A percentile compares a stretch with the other conserved stretches of the same genome.
phyloP scores from a whole-genome alignment of 1,284 basidiomycete species.

The Salmacisia buchloeana region DNA sequence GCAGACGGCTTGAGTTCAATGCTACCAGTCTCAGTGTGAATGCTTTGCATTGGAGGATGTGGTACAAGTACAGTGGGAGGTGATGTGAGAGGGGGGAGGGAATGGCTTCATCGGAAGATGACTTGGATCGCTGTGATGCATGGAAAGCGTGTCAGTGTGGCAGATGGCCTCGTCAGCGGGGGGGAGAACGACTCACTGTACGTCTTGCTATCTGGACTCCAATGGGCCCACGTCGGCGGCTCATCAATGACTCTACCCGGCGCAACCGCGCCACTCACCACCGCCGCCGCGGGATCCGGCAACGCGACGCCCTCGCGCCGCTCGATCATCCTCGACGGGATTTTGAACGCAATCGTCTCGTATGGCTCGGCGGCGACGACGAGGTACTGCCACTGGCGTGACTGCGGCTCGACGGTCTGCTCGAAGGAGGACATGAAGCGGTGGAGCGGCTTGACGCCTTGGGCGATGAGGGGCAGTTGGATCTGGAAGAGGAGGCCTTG shows the following conservation, averaged over 20 bases:
- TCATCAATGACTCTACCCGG: constrained; percentile 90
- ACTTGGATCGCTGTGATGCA: constrained; percentile 29
- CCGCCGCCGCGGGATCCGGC: background rate
- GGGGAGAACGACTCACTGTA: constrained; percentile 18
- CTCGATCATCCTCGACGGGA: too few relatives aligned
- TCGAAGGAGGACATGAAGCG: constrained; percentile 99
- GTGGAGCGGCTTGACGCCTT: constrained; percentile 74
- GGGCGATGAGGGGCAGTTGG: constrained; percentile 80
- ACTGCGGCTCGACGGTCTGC: constrained; percentile 82
- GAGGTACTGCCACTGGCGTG: constrained; percentile 92
- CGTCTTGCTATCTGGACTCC: constrained; percentile 41
- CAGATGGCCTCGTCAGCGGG: background rate
- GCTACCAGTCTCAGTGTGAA: background rate
- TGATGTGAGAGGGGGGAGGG: too few relatives aligned
- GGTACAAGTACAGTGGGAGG: too few relatives aligned
- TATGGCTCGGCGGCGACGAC: constrained; percentile 98
- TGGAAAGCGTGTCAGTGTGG: background rate
- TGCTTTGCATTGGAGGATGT: background rate
- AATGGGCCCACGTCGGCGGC: constrained; percentile 42
- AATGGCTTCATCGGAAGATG: constrained; percentile 31
- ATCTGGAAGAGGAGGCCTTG: constrained; percentile 92
- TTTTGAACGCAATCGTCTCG: constrained; percentile 97
- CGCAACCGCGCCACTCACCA: background rate
- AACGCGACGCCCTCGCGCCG: background rate
- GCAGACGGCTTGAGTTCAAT: background rate